Conservation (phyloP, 306 rosid species). For the Acacia confusa region DNA sequence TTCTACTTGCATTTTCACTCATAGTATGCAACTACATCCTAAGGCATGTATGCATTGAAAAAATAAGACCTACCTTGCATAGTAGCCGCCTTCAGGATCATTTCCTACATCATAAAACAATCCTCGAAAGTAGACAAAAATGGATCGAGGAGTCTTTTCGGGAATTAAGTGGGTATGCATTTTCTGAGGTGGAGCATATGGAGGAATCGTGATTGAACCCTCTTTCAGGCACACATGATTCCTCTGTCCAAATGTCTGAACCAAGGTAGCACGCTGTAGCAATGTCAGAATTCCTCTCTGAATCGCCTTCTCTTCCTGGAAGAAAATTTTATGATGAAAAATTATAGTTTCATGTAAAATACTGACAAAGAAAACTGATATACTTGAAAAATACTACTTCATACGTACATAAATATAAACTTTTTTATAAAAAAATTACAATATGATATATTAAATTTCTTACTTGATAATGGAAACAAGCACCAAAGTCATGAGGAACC, state of each 20-base stretch:
- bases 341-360: neutral
- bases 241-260: constrained; percentile 89
- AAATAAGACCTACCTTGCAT: constrained; percentile 64
- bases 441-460: constrained; percentile 23
- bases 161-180: constrained; percentile 84
- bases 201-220: constrained; percentile 80
- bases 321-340: constrained; percentile 20
- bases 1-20: constrained; percentile 10
- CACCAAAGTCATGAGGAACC: constrained; percentile 94
- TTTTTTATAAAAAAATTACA: neutral
- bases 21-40: constrained; percentile 5
- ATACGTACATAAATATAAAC: neutral
- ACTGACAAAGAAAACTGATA: constrained; percentile 10
- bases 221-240: constrained; percentile 89
- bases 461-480: constrained; percentile 98
- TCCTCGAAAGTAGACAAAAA: constrained; percentile 87
- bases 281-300: constrained; percentile 82
- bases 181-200: constrained; percentile 92
- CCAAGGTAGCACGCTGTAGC: constrained; percentile 78
- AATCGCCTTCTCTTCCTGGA: constrained; percentile 88
- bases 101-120: constrained; percentile 87
- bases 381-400: constrained; percentile 14
- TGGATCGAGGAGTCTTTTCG: constrained; percentile 77
- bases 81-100: constrained; percentile 96
- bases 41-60: neutral